Evolutionary conservation across 768 basidiomycete species (phyloP).

Genomic region (Porpolomopsis calyptriformis): DNA sequence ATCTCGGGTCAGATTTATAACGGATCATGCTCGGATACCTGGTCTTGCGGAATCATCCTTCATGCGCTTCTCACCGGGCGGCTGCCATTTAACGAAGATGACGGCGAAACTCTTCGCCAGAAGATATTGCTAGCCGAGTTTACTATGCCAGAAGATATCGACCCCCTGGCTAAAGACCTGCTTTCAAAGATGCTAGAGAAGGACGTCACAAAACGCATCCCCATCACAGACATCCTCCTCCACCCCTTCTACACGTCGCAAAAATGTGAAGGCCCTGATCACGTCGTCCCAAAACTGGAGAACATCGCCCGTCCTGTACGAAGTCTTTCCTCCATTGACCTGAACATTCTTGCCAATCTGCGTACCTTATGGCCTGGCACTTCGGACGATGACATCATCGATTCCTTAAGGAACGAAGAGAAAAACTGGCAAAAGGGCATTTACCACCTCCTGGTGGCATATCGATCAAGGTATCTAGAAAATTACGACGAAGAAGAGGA

Average conservation of each 20-base stretch:
- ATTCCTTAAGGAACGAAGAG: constrained; percentile 51
- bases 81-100: constrained; percentile 91
- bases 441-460: constrained; percentile 81
- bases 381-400: constrained; percentile 61
- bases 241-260: constrained; percentile 72
- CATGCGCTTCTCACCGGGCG: constrained; percentile 79
- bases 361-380: constrained; percentile 86
- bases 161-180: constrained; percentile 62
- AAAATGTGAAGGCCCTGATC: constrained; percentile 32
- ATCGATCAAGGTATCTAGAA: constrained; percentile 65
- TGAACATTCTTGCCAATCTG: constrained; percentile 82
- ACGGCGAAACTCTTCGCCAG: constrained; percentile 62
- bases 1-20: constrained; percentile 75
- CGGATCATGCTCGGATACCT: constrained; percentile 84
- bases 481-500: constrained; percentile 60
- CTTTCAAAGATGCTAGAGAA: constrained; percentile 72
- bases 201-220: constrained; percentile 66
- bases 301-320: constrained; percentile 62
- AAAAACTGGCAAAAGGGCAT: constrained; percentile 95
- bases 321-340: constrained; percentile 59
- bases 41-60: constrained; percentile 94
- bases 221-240: constrained; percentile 64
- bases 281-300: constrained; percentile 48
- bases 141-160: constrained; percentile 63
- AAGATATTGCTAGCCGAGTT: constrained; percentile 70